Percentiles rank a stretch among this genome's conserved stretches.
These are phyloP conservation scores for Corylus heterophylla DNA, from an alignment of 306 rosid species.

Conservation along the genomic window DNA sequence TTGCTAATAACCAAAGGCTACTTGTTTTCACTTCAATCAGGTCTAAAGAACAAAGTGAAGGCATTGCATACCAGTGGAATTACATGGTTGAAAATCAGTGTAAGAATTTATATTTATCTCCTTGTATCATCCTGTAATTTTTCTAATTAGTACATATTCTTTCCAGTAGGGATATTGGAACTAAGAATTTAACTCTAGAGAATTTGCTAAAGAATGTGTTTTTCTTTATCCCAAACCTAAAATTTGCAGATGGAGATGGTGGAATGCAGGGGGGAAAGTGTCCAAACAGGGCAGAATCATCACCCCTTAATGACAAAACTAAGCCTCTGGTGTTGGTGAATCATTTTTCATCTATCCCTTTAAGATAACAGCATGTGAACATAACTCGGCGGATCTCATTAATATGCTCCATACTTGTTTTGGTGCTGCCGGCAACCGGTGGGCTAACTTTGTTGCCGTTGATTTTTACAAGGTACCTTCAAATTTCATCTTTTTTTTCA, in stretches of 20 bases:
- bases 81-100: constrained; percentile 90
- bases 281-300: constrained; percentile 72
- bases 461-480: constrained; percentile 67
- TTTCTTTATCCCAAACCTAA: not conserved
- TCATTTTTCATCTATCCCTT: constrained; percentile 51
- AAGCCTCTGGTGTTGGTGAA: constrained; percentile 79
- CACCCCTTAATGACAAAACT: constrained; percentile 60
- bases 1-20: constrained; percentile 74
- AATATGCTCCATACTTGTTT: constrained; percentile 67
- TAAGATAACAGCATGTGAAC: constrained; percentile 47
- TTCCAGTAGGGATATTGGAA: too few species aligned
- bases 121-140: not conserved
- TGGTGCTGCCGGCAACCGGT: constrained; percentile 66
- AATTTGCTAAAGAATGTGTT: too few species aligned
- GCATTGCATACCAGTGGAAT: constrained; percentile 87
- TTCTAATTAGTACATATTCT: too few species aligned
- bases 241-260: constrained; percentile 71
- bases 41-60: constrained; percentile 68
- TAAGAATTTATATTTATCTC: constrained; percentile 27
- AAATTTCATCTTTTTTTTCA: not conserved
- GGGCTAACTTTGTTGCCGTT: constrained; percentile 76
- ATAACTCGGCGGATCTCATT: constrained; percentile 54
- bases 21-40: constrained; percentile 64
- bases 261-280: constrained; percentile 75
- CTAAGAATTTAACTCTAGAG: too few species aligned